Conservation (phyloP, 2,329 filamentous ascomycete species). For the Xylaria sp. region DNA sequence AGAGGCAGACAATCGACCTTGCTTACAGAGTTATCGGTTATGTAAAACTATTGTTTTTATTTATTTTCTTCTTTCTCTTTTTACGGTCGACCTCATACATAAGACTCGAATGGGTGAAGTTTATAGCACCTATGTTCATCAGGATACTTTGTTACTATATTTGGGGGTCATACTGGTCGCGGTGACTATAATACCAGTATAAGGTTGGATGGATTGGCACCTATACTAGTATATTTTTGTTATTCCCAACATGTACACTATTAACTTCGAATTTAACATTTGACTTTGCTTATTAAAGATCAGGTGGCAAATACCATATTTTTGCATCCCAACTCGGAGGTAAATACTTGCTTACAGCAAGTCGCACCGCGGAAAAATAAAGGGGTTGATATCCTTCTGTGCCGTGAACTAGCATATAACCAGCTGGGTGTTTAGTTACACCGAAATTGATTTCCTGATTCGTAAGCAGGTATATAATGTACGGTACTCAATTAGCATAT, state of each 20-base stretch:
- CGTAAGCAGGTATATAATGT: background rate
- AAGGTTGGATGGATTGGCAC: background rate
- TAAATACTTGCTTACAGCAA: background rate
- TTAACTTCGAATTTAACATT: background rate
- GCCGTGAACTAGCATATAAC: too few relatives aligned
- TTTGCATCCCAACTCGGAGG: background rate
- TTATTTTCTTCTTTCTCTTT: background rate
- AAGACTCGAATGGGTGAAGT: background rate
- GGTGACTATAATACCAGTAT: background rate
- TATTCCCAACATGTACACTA: constrained; percentile 15
- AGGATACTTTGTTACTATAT: background rate
- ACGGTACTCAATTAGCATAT: too few relatives aligned
- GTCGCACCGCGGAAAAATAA: background rate
- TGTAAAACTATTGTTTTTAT: constrained; percentile 7
- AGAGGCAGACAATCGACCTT: background rate
- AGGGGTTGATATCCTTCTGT: background rate
- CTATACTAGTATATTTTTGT: too few relatives aligned
- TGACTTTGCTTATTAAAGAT: background rate
- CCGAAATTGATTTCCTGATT: background rate
- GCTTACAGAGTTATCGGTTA: background rate
- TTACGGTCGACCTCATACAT: background rate
- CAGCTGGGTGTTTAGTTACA: too few relatives aligned
- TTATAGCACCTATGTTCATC: background rate
- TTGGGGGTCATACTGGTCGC: too few relatives aligned
- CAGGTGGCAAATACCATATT: background rate